These are phyloP conservation scores for Neurospora sp. DNA, from an alignment of 495 filamentous ascomycete species.

Conservation along the genomic window DNA sequence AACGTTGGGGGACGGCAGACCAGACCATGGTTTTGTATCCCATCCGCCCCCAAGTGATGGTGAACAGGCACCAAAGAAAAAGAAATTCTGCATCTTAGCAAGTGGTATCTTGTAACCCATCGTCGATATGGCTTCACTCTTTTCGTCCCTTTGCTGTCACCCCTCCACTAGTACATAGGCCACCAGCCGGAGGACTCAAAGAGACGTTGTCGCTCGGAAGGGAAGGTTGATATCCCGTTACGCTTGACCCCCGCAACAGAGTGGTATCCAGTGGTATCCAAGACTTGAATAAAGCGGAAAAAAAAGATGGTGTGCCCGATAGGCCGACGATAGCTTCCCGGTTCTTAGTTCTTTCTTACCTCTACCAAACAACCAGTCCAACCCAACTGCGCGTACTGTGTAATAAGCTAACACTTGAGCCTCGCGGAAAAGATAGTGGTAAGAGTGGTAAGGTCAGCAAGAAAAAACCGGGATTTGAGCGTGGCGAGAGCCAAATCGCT, in stretches of 20 bases:
- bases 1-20: not conserved
- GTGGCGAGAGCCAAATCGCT: not conserved
- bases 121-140: not conserved
- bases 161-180: not conserved
- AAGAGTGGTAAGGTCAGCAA: not conserved
- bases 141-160: not conserved
- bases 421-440: not conserved
- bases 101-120: not conserved
- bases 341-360: not conserved
- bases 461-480: not conserved
- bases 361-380: not conserved
- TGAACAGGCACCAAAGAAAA: not conserved
- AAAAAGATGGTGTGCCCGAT: not conserved
- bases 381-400: not conserved
- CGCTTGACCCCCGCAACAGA: not conserved
- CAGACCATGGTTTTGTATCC: not conserved
- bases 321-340: not conserved
- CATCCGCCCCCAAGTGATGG: not conserved
- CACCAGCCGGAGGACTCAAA: not conserved
- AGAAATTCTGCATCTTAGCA: not conserved
- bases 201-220: not conserved
- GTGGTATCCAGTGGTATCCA: not conserved
- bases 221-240: not conserved
- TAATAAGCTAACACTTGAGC: too few relatives aligned
- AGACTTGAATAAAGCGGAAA: not conserved